Evolutionary conservation across 768 basidiomycete species (phyloP).

Genomic region (Russula vinacea): DNA sequence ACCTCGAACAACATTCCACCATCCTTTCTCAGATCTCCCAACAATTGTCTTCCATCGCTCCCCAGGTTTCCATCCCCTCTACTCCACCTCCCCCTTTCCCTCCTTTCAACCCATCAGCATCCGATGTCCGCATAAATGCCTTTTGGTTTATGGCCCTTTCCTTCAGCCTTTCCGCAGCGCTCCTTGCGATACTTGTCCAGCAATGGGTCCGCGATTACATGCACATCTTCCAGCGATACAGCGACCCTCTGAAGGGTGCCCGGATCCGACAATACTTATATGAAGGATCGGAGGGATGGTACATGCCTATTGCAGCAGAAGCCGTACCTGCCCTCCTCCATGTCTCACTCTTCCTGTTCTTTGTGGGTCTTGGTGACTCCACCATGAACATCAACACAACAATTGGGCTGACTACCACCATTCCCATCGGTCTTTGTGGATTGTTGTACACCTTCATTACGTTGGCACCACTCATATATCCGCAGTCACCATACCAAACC

Average conservation of each 20-base stretch:
- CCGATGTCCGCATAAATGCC: constrained; percentile 40
- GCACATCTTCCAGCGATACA: neutral
- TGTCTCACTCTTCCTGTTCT: neutral
- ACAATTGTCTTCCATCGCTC: constrained; percentile 9
- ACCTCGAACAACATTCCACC: constrained; percentile 8
- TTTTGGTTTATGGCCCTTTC: constrained; percentile 15
- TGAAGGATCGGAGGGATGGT: neutral
- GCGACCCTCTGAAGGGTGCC: neutral
- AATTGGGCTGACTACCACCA: constrained; percentile 12
- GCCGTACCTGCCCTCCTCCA: neutral
- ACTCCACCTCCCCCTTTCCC: neutral
- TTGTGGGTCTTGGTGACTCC: constrained; percentile 39
- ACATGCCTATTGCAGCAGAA: neutral
- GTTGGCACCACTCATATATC: constrained; percentile 7
- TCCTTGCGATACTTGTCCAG: constrained; percentile 37
- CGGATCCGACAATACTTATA: neutral
- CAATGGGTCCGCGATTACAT: neutral
- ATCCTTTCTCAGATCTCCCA: constrained; percentile 17
- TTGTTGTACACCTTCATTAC: constrained; percentile 21
- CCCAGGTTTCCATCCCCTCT: neutral
- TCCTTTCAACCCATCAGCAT: constrained; percentile 31
- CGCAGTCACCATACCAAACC: constrained; percentile 14
- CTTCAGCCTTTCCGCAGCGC: constrained; percentile 43
- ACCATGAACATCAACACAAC: constrained; percentile 35
- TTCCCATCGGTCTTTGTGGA: constrained; percentile 15